Evolutionary conservation across 345 rosid genomes (phyloP).

Genomic region (Salix exigua): DNA sequence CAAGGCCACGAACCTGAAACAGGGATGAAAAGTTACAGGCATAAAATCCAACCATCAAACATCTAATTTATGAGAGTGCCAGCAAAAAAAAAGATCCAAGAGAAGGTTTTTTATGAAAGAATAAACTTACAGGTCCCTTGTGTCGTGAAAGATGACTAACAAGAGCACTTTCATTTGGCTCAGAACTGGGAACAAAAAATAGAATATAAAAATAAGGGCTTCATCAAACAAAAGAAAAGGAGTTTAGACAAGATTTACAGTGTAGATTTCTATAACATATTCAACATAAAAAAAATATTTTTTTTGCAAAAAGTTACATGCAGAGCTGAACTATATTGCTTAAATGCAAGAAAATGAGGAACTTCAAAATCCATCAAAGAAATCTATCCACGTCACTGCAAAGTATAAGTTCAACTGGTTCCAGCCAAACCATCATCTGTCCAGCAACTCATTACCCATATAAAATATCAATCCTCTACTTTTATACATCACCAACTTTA

Average conservation of each 20-base stretch:
- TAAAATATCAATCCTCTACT: background rate
- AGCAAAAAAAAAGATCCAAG: background rate
- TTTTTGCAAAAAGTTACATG: background rate
- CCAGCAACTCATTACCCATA: background rate
- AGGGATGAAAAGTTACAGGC: background rate
- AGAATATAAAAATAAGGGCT: background rate
- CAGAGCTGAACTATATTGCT: background rate
- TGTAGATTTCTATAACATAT: background rate
- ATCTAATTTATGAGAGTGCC: background rate
- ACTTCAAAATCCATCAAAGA: background rate
- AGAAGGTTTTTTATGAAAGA: conserved; percentile 6
- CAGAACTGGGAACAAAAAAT: conserved; percentile 43
- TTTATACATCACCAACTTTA: background rate
- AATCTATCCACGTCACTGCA: background rate
- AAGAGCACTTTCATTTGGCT: conserved; percentile 51
- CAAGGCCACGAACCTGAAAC: conserved; percentile 95
- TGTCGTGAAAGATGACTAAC: conserved; percentile 79
- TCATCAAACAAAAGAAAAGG: background rate
- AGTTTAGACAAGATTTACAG: background rate
- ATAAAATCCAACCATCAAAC: conserved; percentile 7
- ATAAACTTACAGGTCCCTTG: conserved; percentile 85
- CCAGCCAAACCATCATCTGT: background rate
- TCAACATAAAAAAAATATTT: background rate
- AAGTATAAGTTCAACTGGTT: background rate
- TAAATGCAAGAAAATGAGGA: background rate